Conservation (phyloP, 2,329 filamentous ascomycete genomes). For the Trichophyton rubrum region DNA sequence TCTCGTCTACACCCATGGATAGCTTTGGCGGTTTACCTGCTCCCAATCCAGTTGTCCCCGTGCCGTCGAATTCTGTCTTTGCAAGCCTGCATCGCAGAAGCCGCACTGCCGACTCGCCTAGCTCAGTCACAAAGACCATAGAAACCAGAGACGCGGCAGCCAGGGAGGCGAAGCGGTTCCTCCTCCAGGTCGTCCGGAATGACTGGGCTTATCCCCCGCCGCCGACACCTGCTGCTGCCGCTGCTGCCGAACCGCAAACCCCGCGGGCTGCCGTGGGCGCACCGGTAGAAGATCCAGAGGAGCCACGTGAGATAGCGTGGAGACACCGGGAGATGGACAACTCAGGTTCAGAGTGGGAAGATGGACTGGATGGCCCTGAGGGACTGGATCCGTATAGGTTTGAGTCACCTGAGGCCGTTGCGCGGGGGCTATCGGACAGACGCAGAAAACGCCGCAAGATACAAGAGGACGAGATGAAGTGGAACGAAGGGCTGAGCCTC, state of each 20-base stretch:
- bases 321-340: conserved; percentile 12
- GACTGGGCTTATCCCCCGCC: conserved; percentile 28
- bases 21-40: not conserved
- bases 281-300: not conserved
- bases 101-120: conserved; percentile 12
- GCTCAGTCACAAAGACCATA: conserved; percentile 1
- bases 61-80: conserved; percentile 12
- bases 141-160: conserved; percentile 30
- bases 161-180: conserved; percentile 30
- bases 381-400: conserved; percentile 25
- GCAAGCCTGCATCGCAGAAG: conserved; percentile 16
- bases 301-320: conserved; percentile 12
- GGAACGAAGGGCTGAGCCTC: conserved; percentile 72
- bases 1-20: not conserved
- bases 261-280: not conserved
- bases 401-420: conserved; percentile 31
- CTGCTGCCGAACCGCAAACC: not conserved
- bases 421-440: conserved; percentile 35
- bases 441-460: conserved; percentile 46
- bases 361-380: not conserved
- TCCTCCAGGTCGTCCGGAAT: conserved; percentile 30
- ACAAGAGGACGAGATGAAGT: conserved; percentile 52
- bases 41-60: conserved; percentile 5
- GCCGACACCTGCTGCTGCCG: no score
- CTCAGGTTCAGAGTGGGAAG: conserved; percentile 11